phyloP scores from a whole-genome alignment of 371 early-diverging fungal genomes.

The Rhizopus stolonifer region DNA sequence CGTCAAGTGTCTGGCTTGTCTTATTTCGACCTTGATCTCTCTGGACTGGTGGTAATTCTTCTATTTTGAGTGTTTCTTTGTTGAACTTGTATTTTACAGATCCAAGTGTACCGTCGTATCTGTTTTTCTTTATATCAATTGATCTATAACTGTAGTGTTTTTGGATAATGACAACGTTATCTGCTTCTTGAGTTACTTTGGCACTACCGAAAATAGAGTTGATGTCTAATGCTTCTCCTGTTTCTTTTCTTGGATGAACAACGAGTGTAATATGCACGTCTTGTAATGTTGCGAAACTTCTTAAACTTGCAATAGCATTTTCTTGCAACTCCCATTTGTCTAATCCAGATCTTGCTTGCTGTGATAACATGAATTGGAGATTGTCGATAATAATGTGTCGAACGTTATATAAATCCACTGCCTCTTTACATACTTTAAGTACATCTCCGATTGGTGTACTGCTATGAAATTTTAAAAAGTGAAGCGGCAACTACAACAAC shows the following conservation, averaged over 20 bases:
- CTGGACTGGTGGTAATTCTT: no score
- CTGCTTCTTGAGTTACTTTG: constrained; percentile 83
- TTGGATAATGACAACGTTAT: constrained; percentile 78
- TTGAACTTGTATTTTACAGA: constrained; percentile 50
- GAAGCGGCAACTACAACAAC: constrained; percentile 59
- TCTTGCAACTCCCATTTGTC: constrained; percentile 79
- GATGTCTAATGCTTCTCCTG: constrained; percentile 59
- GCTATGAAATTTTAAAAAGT: constrained; percentile 78
- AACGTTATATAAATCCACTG: constrained; percentile 71
- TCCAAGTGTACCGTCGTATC: constrained; percentile 76
- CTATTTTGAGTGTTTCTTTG: constrained; percentile 40
- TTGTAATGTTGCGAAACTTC: constrained; percentile 70
- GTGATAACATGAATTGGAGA: constrained; percentile 79
- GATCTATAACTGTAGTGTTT: constrained; percentile 36
- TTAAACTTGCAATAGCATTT: constrained; percentile 63
- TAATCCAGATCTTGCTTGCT: constrained; percentile 55
- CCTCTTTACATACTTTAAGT: constrained; percentile 69
- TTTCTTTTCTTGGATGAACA: constrained; percentile 75
- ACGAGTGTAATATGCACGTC: constrained; percentile 78
- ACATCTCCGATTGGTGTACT: constrained; percentile 69
- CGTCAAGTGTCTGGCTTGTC: no score
- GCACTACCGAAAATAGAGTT: constrained; percentile 78
- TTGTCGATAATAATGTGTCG: constrained; percentile 78
- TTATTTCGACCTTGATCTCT: no score
- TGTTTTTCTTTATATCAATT: constrained; percentile 72